These are phyloP conservation scores for Capsicum baccatum DNA, from an alignment of 257 asterid genomes.

Conservation along the genomic window DNA sequence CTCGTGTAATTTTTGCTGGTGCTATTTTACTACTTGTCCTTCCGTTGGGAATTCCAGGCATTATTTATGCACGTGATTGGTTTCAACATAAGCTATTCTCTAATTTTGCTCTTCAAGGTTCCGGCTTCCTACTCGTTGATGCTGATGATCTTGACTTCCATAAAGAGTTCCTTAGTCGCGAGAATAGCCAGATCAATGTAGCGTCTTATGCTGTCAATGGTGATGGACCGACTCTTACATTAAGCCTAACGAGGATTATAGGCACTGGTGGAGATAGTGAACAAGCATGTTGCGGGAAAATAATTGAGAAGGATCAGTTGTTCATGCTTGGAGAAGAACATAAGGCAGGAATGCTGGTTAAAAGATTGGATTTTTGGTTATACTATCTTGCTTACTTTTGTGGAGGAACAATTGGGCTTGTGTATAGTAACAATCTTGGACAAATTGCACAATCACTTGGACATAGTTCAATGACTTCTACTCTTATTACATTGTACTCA, in stretches of 20 bases:
- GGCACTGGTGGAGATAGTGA: slow-evolving; percentile 31
- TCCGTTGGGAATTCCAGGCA: slow-evolving; percentile 75
- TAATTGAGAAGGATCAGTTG: slow-evolving; percentile 58
- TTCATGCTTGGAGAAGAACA: slow-evolving; percentile 84
- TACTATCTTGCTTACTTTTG: slow-evolving; percentile 72
- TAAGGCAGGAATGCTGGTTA: slow-evolving; percentile 50
- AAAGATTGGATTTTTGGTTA: slow-evolving; percentile 82
- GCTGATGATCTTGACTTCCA: slow-evolving; percentile 67
- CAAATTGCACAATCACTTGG: slow-evolving; percentile 92
- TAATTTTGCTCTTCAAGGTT: slow-evolving; percentile 47
- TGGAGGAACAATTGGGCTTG: slow-evolving; percentile 94
- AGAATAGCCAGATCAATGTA: slow-evolving; percentile 41
- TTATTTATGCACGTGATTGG: slow-evolving; percentile 73
- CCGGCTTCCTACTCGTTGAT: slow-evolving; percentile 68
- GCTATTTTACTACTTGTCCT: slow-evolving; percentile 66
- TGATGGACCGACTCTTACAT: slow-evolving; percentile 24
- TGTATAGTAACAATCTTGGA: slow-evolving; percentile 88
- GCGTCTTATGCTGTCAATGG: slow-evolving; percentile 19
- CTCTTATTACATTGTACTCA: slow-evolving; percentile 73
- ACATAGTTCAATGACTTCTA: slow-evolving; percentile 53
- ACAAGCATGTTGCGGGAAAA: slow-evolving; percentile 47
- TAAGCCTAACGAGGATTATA: slow-evolving; percentile 21
- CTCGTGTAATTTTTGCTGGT: slow-evolving; percentile 58
- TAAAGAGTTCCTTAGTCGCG: slow-evolving; percentile 56
- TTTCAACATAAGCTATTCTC: slow-evolving; percentile 53